A percentile compares a stretch with the other conserved stretches of the same genome.
phyloP scores from a whole-genome alignment of 2,329 filamentous ascomycete genomes.

The Hypomyces rosellus region DNA sequence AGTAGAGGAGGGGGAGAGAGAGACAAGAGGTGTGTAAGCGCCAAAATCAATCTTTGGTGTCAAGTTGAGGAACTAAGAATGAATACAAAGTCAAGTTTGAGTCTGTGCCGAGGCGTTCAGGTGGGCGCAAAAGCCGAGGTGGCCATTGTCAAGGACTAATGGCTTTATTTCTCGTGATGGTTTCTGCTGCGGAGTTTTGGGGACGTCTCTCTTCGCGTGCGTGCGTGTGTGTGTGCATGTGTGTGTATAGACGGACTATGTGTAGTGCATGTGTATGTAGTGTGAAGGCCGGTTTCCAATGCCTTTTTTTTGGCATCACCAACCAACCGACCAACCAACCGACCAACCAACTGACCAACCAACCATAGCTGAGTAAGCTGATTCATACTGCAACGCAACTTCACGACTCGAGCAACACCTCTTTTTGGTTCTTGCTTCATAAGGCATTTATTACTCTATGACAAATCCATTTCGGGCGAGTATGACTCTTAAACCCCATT shows the following conservation, averaged over 20 bases:
- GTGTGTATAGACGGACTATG: too few species aligned
- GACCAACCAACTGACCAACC: too few species aligned
- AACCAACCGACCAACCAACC: too few species aligned
- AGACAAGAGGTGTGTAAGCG: too few species aligned
- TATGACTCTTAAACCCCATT: too few species aligned
- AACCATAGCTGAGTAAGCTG: conserved; percentile 10
- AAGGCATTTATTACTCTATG: neutral
- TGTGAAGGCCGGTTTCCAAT: neutral
- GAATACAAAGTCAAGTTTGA: neutral
- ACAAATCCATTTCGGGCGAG: too few species aligned
- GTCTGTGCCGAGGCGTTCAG: conserved; percentile 9
- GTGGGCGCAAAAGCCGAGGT: conserved; percentile 11
- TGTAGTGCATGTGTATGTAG: neutral
- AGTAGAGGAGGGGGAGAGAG: too few species aligned
- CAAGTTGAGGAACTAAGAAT: neutral
- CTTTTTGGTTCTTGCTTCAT: neutral
- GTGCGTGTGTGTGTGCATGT: too few species aligned
- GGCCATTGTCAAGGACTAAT: conserved; percentile 28
- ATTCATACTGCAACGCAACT: neutral
- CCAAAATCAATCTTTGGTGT: neutral
- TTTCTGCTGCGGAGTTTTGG: conserved; percentile 44
- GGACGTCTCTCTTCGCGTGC: conserved; percentile 19
- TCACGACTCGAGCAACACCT: too few species aligned
- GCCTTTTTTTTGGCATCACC: too few species aligned
- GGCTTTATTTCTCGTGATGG: conserved; percentile 34